Evolutionary conservation across 2,329 filamentous ascomycete species (phyloP).

Genomic region (Pseudogymnoascus sp.): DNA sequence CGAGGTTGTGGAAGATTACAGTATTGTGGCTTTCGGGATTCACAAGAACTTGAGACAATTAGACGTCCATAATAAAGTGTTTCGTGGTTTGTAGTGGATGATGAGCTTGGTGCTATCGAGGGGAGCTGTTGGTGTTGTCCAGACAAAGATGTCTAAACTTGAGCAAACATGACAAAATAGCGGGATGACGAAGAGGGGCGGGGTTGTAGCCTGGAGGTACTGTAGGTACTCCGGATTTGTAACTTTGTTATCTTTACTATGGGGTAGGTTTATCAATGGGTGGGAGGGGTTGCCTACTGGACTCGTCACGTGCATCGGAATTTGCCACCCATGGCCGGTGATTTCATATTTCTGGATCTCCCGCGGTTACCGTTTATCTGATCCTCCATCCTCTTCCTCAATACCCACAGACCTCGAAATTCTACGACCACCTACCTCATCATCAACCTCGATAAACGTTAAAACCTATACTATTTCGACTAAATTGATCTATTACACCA

Average conservation of each 20-base stretch:
- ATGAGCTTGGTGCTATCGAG: neutral
- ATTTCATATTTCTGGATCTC: constrained; percentile 12
- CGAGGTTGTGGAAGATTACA: neutral
- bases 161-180: constrained; percentile 11
- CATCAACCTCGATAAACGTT: neutral
- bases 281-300: neutral
- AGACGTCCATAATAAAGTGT: neutral
- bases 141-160: neutral
- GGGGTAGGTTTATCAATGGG: neutral
- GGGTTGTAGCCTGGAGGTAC: constrained; percentile 7
- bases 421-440: neutral
- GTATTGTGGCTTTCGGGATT: neutral
- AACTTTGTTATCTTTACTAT: neutral
- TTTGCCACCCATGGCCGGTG: neutral
- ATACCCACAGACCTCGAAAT: constrained; percentile 6
- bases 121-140: neutral
- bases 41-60: neutral
- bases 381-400: constrained; percentile 6
- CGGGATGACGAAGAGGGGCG: constrained; percentile 2
- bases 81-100: neutral
- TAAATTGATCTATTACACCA: neutral
- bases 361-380: constrained; percentile 6
- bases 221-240: constrained; percentile 2
- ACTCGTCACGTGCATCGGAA: neutral
- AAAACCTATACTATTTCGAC: neutral